A percentile compares a stretch with the other conserved stretches of the same genome.
Conservation (phyloP, 2,329 filamentous ascomycete species). For the Byssochlamys sp. region DNA sequence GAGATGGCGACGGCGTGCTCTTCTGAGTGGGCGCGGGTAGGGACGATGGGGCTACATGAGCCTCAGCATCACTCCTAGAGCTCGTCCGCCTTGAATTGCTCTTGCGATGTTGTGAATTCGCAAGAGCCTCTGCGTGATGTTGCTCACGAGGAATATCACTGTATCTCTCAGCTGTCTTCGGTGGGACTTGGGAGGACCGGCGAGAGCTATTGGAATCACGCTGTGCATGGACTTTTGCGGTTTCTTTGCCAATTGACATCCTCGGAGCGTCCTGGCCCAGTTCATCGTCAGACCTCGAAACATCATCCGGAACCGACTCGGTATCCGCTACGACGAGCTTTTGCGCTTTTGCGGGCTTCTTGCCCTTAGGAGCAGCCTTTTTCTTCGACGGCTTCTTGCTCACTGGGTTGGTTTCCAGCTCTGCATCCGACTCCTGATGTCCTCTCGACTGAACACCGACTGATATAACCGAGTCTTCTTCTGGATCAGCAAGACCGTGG, state of each 20-base stretch:
- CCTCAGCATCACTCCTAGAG: slow-evolving; percentile 5
- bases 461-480: slow-evolving; percentile 21
- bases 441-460: slow-evolving; percentile 21
- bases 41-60: slow-evolving; percentile 13
- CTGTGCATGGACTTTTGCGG: not conserved
- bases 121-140: slow-evolving; percentile 23
- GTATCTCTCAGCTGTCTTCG: slow-evolving; percentile 28
- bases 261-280: not conserved
- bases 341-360: slow-evolving; percentile 20
- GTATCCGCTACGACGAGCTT: slow-evolving; percentile 1
- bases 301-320: not conserved
- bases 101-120: slow-evolving; percentile 14
- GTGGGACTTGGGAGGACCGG: slow-evolving; percentile 20
- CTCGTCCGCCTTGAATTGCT: slow-evolving; percentile 6
- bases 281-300: not conserved
- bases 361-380: slow-evolving; percentile 19
- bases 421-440: slow-evolving; percentile 21
- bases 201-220: slow-evolving; percentile 11
- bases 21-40: slow-evolving; percentile 26
- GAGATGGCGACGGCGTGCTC: slow-evolving; percentile 54
- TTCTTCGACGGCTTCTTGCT: slow-evolving; percentile 20
- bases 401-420: slow-evolving; percentile 10
- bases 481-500: slow-evolving; percentile 5
- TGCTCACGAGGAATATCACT: slow-evolving; percentile 29
- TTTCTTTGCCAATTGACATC: not conserved